A percentile compares a stretch with the other conserved stretches of the same genome.
These are phyloP conservation scores for Corymbia calophylla DNA, from an alignment of 441 rosid genomes.

Conservation along the genomic window DNA sequence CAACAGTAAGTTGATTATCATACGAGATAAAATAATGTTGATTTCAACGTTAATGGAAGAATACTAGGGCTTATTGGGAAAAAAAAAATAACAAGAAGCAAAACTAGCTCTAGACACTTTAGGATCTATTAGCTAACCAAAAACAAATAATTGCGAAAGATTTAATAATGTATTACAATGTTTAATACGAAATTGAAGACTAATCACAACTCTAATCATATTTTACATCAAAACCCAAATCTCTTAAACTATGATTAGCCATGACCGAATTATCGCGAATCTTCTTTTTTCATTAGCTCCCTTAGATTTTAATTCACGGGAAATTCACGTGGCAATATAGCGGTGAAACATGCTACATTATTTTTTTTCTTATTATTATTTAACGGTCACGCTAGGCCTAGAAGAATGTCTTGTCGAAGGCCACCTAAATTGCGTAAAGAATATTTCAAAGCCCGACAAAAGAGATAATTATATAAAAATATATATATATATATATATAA, in stretches of 20 bases:
- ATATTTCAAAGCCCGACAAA: not conserved
- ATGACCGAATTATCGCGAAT: not conserved
- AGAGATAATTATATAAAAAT: not conserved
- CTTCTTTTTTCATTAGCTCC: not conserved
- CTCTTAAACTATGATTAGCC: not conserved
- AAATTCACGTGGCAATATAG: not conserved
- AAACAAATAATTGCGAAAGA: not conserved
- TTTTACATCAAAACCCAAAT: not conserved
- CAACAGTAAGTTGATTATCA: too few species aligned
- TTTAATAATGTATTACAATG: not conserved
- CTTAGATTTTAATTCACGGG: not conserved
- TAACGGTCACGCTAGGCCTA: not conserved
- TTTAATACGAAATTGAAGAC: not conserved
- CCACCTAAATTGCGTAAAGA: not conserved
- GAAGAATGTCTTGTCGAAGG: not conserved
- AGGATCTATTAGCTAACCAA: not conserved
- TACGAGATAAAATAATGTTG: too few species aligned
- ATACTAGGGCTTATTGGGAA: too few species aligned
- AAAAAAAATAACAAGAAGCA: too few species aligned
- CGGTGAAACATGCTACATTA: not conserved
- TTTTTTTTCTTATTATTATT: not conserved
- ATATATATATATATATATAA: not conserved
- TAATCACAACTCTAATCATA: not conserved
- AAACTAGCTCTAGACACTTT: too few species aligned
- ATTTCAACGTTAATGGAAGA: too few species aligned